A percentile compares a stretch with the other conserved stretches of the same genome.
These are phyloP conservation scores for Corymbia maculata DNA, from an alignment of 345 rosid genomes.

Conservation along the genomic window DNA sequence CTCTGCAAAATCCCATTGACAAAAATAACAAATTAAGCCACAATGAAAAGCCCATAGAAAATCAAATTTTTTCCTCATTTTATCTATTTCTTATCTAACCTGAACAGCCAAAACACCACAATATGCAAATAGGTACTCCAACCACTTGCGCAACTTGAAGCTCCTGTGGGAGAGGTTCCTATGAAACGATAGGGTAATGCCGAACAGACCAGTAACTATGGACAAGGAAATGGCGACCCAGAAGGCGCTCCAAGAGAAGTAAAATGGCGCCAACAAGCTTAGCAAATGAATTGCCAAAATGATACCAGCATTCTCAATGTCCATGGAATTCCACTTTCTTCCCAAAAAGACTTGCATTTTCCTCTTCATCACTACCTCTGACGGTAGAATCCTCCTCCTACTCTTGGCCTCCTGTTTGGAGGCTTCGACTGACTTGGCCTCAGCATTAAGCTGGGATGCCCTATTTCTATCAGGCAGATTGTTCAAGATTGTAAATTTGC, in stretches of 20 bases:
- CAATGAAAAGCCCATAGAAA: not conserved
- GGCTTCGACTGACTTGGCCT: not conserved
- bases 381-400: constrained; percentile 38
- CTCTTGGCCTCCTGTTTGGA: not conserved
- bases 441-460: not conserved
- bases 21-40: not conserved
- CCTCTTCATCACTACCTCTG: constrained; percentile 68
- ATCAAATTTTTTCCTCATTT: not conserved
- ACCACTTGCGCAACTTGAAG: constrained; percentile 78
- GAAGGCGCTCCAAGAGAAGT: constrained; percentile 66
- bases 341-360: constrained; percentile 24
- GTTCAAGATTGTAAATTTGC: not conserved
- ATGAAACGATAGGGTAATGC: constrained; percentile 66
- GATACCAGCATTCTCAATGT: constrained; percentile 34
- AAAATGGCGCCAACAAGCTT: constrained; percentile 61
- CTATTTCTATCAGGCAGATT: not conserved
- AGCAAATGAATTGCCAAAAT: constrained; percentile 64
- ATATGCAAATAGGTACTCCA: constrained; percentile 77
- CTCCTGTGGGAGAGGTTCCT: constrained; percentile 68
- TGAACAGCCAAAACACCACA: constrained; percentile 79
- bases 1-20: constrained; percentile 18
- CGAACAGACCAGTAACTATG: constrained; percentile 56
- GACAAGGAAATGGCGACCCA: constrained; percentile 53
- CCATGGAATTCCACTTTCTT: constrained; percentile 52
- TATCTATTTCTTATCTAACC: constrained; percentile 16